phyloP scores from a whole-genome alignment of 1,139 yeast species.

The Saccharomyces hybrid region DNA sequence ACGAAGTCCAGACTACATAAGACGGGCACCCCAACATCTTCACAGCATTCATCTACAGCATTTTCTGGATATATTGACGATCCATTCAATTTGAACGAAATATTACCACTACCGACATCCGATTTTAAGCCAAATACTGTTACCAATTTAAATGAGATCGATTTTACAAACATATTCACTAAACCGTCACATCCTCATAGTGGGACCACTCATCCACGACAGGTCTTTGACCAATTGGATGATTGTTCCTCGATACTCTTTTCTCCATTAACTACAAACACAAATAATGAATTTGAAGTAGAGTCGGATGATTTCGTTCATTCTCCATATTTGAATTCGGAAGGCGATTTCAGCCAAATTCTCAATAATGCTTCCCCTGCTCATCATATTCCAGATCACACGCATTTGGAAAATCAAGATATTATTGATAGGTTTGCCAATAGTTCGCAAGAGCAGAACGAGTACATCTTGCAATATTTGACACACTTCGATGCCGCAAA shows the following conservation, averaged over 20 bases:
- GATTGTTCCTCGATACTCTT: not conserved
- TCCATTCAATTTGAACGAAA: not conserved
- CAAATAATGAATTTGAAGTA: not conserved
- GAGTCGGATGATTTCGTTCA: not conserved
- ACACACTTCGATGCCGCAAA: not conserved
- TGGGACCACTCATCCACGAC: not conserved
- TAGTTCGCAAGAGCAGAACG: not conserved
- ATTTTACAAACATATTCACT: conserved; percentile 30
- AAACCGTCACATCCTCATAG: conserved; percentile 11
- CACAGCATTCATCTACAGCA: not conserved
- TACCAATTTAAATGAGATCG: conserved; percentile 26
- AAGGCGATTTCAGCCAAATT: not conserved
- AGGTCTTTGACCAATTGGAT: not conserved
- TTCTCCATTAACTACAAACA: not conserved
- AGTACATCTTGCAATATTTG: not conserved
- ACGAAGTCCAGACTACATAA: not conserved
- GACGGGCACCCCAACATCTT: conserved; percentile 1
- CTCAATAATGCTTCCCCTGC: not conserved
- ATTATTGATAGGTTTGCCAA: not conserved
- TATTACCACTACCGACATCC: not conserved
- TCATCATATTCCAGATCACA: not conserved
- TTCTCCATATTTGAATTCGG: not conserved
- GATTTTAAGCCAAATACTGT: not conserved
- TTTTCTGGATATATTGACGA: not conserved
- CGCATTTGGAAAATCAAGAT: not conserved